These are phyloP conservation scores for Cardamine resedifolia DNA, from an alignment of 345 rosid genomes.

Conservation along the genomic window DNA sequence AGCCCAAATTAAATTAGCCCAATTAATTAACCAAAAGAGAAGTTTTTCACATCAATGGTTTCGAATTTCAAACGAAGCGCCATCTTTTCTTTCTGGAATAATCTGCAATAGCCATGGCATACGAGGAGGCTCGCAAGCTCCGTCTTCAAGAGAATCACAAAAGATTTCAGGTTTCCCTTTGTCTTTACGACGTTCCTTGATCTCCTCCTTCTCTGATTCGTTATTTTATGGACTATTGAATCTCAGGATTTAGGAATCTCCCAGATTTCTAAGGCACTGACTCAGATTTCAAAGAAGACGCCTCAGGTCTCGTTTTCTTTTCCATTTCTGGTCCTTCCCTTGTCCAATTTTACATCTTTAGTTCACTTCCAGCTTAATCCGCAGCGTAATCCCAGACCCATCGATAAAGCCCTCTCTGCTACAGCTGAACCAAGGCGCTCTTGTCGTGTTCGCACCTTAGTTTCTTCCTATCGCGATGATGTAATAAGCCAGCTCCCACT, in stretches of 20 bases:
- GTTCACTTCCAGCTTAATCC: not conserved
- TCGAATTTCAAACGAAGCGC: slow-evolving; percentile 24
- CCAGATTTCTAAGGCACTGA: slow-evolving; percentile 28
- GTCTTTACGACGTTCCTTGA: not conserved
- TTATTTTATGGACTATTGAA: not conserved
- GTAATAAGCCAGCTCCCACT: slow-evolving; percentile 20
- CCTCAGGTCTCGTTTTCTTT: slow-evolving; percentile 18
- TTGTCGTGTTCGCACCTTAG: slow-evolving; percentile 43
- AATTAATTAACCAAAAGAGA: not conserved
- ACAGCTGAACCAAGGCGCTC: slow-evolving; percentile 55
- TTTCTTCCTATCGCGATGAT: slow-evolving; percentile 46
- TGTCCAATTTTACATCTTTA: not conserved
- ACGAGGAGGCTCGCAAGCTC: slow-evolving; percentile 50
- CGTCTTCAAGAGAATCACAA: slow-evolving; percentile 49
- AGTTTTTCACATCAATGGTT: not conserved
- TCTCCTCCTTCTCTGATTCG: not conserved
- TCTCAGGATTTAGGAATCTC: slow-evolving; percentile 46
- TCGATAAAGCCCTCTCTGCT: not conserved
- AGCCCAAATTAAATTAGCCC: slow-evolving; percentile 2
- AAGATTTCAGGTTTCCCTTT: slow-evolving; percentile 43
- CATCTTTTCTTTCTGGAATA: not conserved
- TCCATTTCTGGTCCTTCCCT: not conserved
- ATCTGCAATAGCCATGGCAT: slow-evolving; percentile 22
- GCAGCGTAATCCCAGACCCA: slow-evolving; percentile 39
- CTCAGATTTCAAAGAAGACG: slow-evolving; percentile 29